phyloP scores from a whole-genome alignment of 768 basidiomycete genomes.

The Tricholomella constricta region DNA sequence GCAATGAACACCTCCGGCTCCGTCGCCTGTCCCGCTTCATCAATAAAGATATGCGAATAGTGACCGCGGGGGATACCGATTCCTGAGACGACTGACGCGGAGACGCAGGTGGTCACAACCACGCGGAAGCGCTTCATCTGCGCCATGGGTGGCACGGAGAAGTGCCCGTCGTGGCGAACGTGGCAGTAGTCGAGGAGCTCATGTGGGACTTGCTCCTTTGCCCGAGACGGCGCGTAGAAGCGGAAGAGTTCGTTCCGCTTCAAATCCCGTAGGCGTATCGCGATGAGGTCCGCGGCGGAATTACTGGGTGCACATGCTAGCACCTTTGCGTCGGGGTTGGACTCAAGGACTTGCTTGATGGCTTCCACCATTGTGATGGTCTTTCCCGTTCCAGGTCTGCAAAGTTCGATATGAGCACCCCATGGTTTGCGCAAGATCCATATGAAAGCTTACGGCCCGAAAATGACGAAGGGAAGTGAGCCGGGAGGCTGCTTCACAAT shows the following conservation, averaged over 20 bases:
- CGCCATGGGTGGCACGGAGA: slow-evolving; percentile 41
- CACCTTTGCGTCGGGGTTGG: slow-evolving; percentile 42
- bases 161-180: slow-evolving; percentile 34
- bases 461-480: slow-evolving; percentile 57
- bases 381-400: slow-evolving; percentile 66
- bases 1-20: slow-evolving; percentile 68
- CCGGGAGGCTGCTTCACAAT: slow-evolving; percentile 47
- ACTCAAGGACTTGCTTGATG: slow-evolving; percentile 50
- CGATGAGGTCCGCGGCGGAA: slow-evolving; percentile 64
- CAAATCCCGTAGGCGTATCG: slow-evolving; percentile 41
- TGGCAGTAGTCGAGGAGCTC: slow-evolving; percentile 40
- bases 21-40: slow-evolving; percentile 74
- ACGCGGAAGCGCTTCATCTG: slow-evolving; percentile 48
- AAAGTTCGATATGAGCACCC: background rate
- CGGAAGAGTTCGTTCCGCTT: slow-evolving; percentile 48
- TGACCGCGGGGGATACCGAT: slow-evolving; percentile 62
- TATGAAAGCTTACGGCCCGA: slow-evolving; percentile 55
- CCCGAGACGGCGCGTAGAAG: slow-evolving; percentile 54
- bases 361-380: slow-evolving; percentile 65
- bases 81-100: slow-evolving; percentile 55
- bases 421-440: background rate
- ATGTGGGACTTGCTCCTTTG: slow-evolving; percentile 46
- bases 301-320: slow-evolving; percentile 68
- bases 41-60: slow-evolving; percentile 68
- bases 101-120: slow-evolving; percentile 67